Conservation (phyloP, 371 early-diverging fungal genomes). For the Coemansia sp. region DNA sequence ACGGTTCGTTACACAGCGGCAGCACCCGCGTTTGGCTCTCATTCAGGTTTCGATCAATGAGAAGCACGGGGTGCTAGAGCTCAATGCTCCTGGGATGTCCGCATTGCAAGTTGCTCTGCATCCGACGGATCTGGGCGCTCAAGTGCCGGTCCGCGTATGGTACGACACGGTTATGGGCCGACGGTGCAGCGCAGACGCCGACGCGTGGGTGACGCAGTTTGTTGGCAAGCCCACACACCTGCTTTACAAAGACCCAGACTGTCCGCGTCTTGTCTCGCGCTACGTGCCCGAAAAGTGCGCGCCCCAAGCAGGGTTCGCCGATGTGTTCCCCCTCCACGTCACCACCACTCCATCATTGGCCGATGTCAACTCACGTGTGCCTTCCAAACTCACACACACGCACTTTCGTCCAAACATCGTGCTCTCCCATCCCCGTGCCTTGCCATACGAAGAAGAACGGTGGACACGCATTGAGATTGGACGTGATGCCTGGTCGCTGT, state of each 20-base stretch:
- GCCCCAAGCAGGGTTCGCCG: conserved; percentile 42
- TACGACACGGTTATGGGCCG: conserved; percentile 34
- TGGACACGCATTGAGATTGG: conserved; percentile 30
- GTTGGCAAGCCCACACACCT: conserved; percentile 28
- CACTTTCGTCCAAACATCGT: conserved; percentile 47
- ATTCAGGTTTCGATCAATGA: conserved; percentile 16
- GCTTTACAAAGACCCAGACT: conserved; percentile 28
- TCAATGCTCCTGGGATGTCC: conserved; percentile 15
- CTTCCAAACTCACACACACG: conserved; percentile 12
- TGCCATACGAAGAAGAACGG: conserved; percentile 40
- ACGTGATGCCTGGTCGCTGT: conserved; percentile 14
- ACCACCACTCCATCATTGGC: conserved; percentile 26
- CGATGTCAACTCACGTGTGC: conserved; percentile 34
- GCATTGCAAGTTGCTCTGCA: conserved; percentile 27
- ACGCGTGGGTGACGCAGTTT: conserved; percentile 27
- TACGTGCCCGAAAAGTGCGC: conserved; percentile 23
- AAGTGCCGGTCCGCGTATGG: conserved; percentile 33
- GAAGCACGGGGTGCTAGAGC: conserved; percentile 3
- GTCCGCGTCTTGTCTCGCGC: conserved; percentile 29
- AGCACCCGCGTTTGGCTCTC: conserved; percentile 27
- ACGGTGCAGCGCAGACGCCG: conserved; percentile 23
- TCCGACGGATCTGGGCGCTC: conserved; percentile 16
- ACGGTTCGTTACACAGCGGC: conserved; percentile 41
- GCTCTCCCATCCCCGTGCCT: background rate
- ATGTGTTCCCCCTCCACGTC: conserved; percentile 40